phyloP scores from a whole-genome alignment of 73 alveolate species.

The Effrenium voratum region DNA sequence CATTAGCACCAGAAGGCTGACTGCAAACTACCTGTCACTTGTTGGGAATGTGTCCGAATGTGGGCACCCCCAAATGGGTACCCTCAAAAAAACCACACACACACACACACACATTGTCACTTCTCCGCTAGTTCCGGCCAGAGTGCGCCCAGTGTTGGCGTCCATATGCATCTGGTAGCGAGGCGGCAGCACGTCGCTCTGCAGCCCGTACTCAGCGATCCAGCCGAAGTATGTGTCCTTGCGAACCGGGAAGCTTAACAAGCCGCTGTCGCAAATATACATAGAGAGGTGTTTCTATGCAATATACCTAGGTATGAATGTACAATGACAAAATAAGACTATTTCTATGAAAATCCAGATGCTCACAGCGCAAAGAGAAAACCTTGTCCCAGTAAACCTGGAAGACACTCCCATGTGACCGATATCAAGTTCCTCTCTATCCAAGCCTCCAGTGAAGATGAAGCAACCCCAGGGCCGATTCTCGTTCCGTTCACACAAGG shows the following conservation, averaged over 20 bases:
- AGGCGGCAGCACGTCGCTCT: slow-evolving; percentile 56
- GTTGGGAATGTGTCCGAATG: background rate
- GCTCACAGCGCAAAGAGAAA: background rate
- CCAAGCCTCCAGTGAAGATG: too few species aligned
- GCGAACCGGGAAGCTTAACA: background rate
- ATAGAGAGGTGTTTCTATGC: background rate
- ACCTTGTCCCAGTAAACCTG: background rate
- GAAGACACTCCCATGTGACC: background rate
- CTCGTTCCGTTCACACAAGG: too few species aligned
- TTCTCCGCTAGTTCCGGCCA: background rate
- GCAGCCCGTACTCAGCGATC: slow-evolving; percentile 88
- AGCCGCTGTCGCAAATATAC: background rate
- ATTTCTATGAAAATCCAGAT: background rate
- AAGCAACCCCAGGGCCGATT: too few species aligned
- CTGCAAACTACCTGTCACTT: background rate
- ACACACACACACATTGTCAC: background rate
- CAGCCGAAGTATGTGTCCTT: slow-evolving; percentile 76
- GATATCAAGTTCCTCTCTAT: too few species aligned
- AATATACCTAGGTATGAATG: background rate
- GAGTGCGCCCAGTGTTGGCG: background rate
- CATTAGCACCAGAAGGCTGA: background rate
- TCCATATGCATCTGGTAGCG: background rate
- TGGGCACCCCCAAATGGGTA: background rate
- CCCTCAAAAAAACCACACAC: background rate
- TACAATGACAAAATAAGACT: background rate